Base-by-base conservation (phyloP, 225 moss, liverwort and hornwort species). In the Takakia lepidozioides region DNA sequence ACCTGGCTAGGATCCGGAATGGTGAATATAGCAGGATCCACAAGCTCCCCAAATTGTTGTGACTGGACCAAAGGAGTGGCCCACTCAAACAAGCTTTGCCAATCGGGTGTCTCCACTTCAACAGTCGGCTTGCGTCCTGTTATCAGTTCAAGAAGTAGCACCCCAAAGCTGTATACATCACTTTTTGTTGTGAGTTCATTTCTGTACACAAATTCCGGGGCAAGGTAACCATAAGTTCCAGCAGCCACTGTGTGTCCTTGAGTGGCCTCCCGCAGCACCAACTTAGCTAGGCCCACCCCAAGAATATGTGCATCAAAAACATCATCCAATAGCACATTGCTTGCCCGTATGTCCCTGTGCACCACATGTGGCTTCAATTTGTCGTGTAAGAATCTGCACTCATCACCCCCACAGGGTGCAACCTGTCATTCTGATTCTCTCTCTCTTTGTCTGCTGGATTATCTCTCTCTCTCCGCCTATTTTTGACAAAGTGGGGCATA, bases 81-180 rank as follows among this genome's bases (percentile, higher is more conserved):
- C 92, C 92, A 93, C 62, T 93, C 92, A 43, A 93, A 85, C 29
- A 88, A 76, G 50, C 88, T 85, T 55, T 80, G 83, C 75, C 72
- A 73, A 40, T 88, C 88, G 8, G 88, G 69, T 13, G 72, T 51
- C 48, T 75, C 66, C 46, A 65, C 82, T 3, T 77, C 92, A 25
- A 64, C 73, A 25, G 83, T 91, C 32, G 92, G 92, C 66, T 78
- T 83, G 10, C 88, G 82, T 40, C 92, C 92, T 1, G 85, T 83
- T 25, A 93, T 77, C 37, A 93, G 82, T 67, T 93, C 92, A 60
- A 93, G 39, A 29, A 93, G 81, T 48, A 93, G 36, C 52, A 93
- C 88, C 19, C 92, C 92, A 14, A 88, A 93, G 71, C 92, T 93
- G 74, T 80, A 93, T 46, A 88, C 87, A 56, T 93, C 92, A 54